Evolutionary conservation across 352 stramenopile species (phyloP).

Genomic region (Phytophthora sp.): DNA sequence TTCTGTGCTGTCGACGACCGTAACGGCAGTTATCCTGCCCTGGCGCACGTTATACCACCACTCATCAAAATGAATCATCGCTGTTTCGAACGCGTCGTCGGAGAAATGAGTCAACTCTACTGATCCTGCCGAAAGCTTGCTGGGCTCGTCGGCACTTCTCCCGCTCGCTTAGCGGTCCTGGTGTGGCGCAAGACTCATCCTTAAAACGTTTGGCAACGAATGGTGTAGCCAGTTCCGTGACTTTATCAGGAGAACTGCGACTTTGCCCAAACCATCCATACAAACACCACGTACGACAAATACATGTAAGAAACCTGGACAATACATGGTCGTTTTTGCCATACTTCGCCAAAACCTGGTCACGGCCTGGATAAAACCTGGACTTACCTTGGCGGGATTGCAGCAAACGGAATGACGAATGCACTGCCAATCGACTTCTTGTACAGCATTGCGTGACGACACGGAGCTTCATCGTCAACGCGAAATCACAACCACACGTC

Average conservation of each 20-base stretch:
- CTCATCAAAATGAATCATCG: slow-evolving; percentile 8
- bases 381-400: not conserved
- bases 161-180: not conserved
- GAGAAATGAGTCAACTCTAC: slow-evolving; percentile 6
- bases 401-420: slow-evolving; percentile 11
- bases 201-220: not conserved
- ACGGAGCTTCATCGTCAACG: slow-evolving; percentile 8
- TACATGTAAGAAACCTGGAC: not conserved
- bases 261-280: not conserved
- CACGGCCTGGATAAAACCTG: not conserved
- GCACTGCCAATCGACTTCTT: not conserved
- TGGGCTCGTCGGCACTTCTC: slow-evolving; percentile 5
- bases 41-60: slow-evolving; percentile 19
- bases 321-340: no score
- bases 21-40: no score
- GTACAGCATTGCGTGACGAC: slow-evolving; percentile 9
- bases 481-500: slow-evolving; percentile 7
- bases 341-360: not conserved
- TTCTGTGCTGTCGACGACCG: no score
- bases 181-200: not conserved
- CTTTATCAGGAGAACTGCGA: not conserved
- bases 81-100: slow-evolving; percentile 1
- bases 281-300: not conserved
- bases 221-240: not conserved
- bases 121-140: slow-evolving; percentile 9